Evolutionary conservation across 1,284 basidiomycete species (phyloP), one percentile per base, ranked within the genome.

Genomic region (Apiotrichum sp.): DNA sequence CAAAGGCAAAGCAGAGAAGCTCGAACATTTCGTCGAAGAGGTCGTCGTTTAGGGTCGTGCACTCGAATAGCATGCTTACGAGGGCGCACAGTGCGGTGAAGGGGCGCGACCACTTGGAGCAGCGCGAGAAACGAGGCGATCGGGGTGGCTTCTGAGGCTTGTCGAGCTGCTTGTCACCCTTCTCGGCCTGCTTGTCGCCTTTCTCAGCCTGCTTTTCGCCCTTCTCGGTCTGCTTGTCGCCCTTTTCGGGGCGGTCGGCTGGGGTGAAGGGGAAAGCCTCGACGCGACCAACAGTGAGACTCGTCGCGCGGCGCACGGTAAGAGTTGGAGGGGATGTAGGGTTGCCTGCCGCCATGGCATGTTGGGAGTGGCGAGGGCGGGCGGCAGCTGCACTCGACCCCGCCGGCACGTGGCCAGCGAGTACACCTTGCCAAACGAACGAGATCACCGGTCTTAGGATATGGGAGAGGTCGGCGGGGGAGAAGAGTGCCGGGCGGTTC

Each of bases 391-490:
- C 58, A 29, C 65, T 50, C 29, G 72, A 65, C 4, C 71, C 74
- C 32, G 68, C 55, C n/a, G 68, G 51, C 47, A 69, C 69, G 53
- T 66, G 52, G 41, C 62, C 52, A 1, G 58, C 57, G 31, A 65
- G 51, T 22, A 72, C 65, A 4, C 71, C 74, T 6, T 57, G 57
- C 56, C 62, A 65, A 22, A 73, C 38, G 33, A 73, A 64, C 9
- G 67, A 49, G 35, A 72, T 52, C 11, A 71, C 62, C n/a, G 73
- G 68, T 16, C 58, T 48, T 16, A 72, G 70, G 33, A 74, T 43
- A 47, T 75, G 70, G 8, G 63, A 49, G 39, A 74, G 66, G 16
- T 69, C 66, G 53, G 69, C 67, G 5, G 62, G 65, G 6, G 62
- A 65, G 42, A 67, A 67, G 0, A 66, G 65, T 14, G 47, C 39